Conservation (phyloP, 768 basidiomycete species). For the Termitomyces titanicus region DNA sequence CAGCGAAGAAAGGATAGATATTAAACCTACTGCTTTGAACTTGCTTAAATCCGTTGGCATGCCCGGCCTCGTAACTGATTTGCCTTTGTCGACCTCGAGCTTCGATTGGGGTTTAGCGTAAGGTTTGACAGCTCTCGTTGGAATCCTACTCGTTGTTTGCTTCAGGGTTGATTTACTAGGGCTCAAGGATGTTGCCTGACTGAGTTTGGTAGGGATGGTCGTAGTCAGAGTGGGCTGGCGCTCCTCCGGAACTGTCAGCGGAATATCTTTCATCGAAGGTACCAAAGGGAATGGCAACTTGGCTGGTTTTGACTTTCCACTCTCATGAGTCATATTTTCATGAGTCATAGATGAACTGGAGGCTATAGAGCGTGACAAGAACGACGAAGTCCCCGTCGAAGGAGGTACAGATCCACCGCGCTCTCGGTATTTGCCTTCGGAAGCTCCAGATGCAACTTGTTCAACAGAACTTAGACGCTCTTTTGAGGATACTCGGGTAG, state of each 20-base stretch:
- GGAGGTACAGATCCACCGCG: conserved; percentile 9
- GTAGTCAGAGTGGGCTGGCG: conserved; percentile 5
- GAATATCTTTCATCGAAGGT: conserved; percentile 10
- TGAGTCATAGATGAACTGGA: not conserved
- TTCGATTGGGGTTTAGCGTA: conserved; percentile 40
- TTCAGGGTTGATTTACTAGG: conserved; percentile 43
- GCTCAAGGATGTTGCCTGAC: conserved; percentile 21
- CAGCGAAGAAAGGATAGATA: not conserved
- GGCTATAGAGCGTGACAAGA: not conserved
- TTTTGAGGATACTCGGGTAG: conserved; percentile 18
- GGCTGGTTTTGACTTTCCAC: conserved; percentile 1
- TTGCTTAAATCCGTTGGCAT: conserved; percentile 18
- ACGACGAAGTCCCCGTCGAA: conserved; percentile 2
- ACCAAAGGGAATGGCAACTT: conserved; percentile 36
- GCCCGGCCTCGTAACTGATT: conserved; percentile 15
- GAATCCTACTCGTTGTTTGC: conserved; percentile 56
- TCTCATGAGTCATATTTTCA: no score
- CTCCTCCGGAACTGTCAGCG: conserved; percentile 30
- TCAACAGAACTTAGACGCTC: conserved; percentile 32
- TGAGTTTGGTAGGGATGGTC: conserved; percentile 16
- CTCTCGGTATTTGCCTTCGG: conserved; percentile 13
- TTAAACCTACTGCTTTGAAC: conserved; percentile 3
- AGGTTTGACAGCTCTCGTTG: conserved; percentile 55
- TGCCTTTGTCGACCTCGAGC: conserved; percentile 4
- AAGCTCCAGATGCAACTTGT: not conserved